A percentile compares a stretch with the other conserved stretches of the same genome.
These are phyloP conservation scores for Backusella parvicylindrica DNA, from an alignment of 192 early-diverging fungal genomes.

Conservation along the genomic window DNA sequence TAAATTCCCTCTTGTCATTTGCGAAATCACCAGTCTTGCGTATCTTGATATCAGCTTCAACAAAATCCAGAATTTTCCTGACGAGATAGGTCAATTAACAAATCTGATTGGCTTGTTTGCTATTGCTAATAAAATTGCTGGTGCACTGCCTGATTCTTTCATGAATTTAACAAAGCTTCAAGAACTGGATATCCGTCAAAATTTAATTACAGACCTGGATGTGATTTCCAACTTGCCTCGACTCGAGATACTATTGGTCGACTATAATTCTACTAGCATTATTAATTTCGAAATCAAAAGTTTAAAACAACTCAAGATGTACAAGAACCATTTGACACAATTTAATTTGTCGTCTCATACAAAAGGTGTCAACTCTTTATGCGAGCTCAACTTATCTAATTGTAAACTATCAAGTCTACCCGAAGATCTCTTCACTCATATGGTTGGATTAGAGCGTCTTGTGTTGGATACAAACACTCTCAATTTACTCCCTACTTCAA, in stretches of 20 bases:
- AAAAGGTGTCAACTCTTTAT: constrained; percentile 12
- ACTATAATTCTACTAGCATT: constrained; percentile 68
- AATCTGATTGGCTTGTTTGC: constrained; percentile 58
- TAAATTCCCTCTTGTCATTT: constrained; percentile 63
- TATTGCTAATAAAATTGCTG: constrained; percentile 76
- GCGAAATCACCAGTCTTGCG: constrained; percentile 52
- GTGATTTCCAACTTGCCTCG: constrained; percentile 51
- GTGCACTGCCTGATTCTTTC: constrained; percentile 63
- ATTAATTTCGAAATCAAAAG: constrained; percentile 58
- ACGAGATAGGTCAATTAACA: constrained; percentile 63
- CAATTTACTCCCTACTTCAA: constrained; percentile 58
- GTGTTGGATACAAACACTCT: constrained; percentile 71
- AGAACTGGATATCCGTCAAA: constrained; percentile 81
- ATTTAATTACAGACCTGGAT: constrained; percentile 68
- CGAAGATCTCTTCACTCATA: constrained; percentile 55
- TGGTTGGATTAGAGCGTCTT: constrained; percentile 53
- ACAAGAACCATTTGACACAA: constrained; percentile 69
- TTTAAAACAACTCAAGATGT: constrained; percentile 53
- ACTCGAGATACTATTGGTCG: constrained; percentile 63
- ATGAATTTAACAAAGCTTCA: constrained; percentile 53
- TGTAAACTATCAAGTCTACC: constrained; percentile 70
- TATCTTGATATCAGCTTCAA: constrained; percentile 83
- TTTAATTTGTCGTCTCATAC: constrained; percentile 44
- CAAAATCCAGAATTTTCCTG: constrained; percentile 70
- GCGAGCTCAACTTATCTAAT: constrained; percentile 55